These are phyloP conservation scores for Papiliotrema nemorosa DNA, from an alignment of 1,284 basidiomycete genomes.

Conservation along the genomic window DNA sequence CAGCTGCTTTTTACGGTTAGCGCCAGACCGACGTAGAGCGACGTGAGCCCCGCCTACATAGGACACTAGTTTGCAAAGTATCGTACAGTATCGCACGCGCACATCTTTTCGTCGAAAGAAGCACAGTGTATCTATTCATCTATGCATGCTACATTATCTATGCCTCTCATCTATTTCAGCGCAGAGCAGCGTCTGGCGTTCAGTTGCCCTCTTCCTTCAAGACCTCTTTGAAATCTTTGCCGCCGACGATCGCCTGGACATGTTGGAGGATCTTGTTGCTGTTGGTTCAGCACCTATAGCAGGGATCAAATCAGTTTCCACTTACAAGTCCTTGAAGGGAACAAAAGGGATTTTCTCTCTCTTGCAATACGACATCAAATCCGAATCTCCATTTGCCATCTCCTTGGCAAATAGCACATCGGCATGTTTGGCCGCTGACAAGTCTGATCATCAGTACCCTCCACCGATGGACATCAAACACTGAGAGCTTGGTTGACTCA, in stretches of 20 bases:
- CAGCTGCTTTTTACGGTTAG: conserved; percentile 69
- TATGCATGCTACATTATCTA: conserved; percentile 10
- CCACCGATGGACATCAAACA: background rate
- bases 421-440: conserved; percentile 83
- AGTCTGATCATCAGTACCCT: conserved; percentile 54
- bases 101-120: background rate
- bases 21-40: conserved; percentile 27
- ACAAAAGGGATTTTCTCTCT: conserved; percentile 47
- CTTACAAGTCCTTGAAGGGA: conserved; percentile 48
- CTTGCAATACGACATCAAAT: conserved; percentile 73
- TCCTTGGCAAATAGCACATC: conserved; percentile 86
- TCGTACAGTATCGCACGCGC: background rate
- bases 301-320: conserved; percentile 1
- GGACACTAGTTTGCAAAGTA: background rate
- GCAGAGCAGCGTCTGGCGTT: background rate
- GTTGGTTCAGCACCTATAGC: conserved; percentile 27
- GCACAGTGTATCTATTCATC: background rate
- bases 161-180: background rate
- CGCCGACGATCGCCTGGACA: conserved; percentile 64
- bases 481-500: conserved; percentile 46
- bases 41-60: no score
- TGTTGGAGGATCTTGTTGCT: conserved; percentile 50
- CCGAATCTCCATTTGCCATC: conserved; percentile 74
- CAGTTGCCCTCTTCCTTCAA: conserved; percentile 33
- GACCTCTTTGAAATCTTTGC: conserved; percentile 49